Conservation (phyloP, 2,329 filamentous ascomycete genomes). For the Cercospora janseana region DNA sequence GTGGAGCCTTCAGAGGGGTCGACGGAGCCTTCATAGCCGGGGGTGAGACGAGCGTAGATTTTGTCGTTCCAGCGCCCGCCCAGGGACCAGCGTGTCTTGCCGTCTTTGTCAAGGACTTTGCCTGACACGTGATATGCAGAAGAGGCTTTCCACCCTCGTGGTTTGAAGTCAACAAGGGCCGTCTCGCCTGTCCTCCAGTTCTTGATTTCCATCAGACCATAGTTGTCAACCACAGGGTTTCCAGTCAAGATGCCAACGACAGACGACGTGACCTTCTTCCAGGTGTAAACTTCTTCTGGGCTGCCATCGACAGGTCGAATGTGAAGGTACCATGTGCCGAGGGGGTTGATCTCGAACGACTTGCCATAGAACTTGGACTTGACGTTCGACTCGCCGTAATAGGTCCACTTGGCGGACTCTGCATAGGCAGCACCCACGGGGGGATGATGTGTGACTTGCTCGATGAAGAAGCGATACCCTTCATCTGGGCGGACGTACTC, state of each 20-base stretch:
- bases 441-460: conserved; percentile 97
- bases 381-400: conserved; percentile 90
- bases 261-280: conserved; percentile 97
- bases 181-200: conserved; percentile 95
- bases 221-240: conserved; percentile 95
- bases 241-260: conserved; percentile 99
- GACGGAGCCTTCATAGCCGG: conserved; percentile 77
- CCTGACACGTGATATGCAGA: conserved; percentile 86
- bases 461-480: conserved; percentile 96
- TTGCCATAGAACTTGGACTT: conserved; percentile 97
- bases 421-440: conserved; percentile 91
- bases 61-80: conserved; percentile 97
- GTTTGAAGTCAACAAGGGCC: conserved; percentile 88
- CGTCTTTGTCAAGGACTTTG: conserved; percentile 75
- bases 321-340: conserved; percentile 94
- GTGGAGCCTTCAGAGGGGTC: conserved; percentile 47
- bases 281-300: conserved; percentile 77
- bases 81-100: conserved; percentile 82
- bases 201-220: conserved; percentile 93
- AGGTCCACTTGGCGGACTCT: conserved; percentile 91
- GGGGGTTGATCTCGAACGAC: conserved; percentile 93
- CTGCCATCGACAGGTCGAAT: conserved; percentile 73
- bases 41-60: conserved; percentile 88
- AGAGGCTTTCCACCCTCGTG: conserved; percentile 90
- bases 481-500: conserved; percentile 96